A percentile compares a stretch with the other conserved stretches of the same genome.
Evolutionary conservation across 2,329 filamentous ascomycete genomes (phyloP).

Genomic region (Kalmusia sp.): DNA sequence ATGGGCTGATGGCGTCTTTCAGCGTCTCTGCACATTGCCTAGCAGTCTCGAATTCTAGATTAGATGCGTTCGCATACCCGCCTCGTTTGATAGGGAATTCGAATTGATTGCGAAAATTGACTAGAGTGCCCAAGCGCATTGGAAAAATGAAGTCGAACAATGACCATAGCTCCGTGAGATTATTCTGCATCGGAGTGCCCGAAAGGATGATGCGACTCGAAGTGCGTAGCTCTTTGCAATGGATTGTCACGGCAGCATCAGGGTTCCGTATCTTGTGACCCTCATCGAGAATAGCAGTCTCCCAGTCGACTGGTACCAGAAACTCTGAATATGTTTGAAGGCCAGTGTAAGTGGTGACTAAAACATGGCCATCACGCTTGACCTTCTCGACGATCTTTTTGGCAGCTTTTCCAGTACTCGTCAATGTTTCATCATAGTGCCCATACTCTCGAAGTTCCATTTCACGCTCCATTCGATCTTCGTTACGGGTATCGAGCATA

Average conservation of each 20-base stretch:
- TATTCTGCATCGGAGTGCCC: constrained; percentile 97
- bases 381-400: constrained; percentile 84
- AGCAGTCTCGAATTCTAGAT: constrained; percentile 91
- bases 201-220: constrained; percentile 91
- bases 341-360: constrained; percentile 95
- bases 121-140: constrained; percentile 89
- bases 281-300: constrained; percentile 92
- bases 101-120: constrained; percentile 89
- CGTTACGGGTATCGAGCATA: constrained; percentile 80
- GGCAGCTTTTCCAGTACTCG: constrained; percentile 72
- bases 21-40: constrained; percentile 92
- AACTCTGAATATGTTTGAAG: constrained; percentile 90
- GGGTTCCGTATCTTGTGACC: constrained; percentile 98
- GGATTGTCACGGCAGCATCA: constrained; percentile 91
- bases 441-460: constrained; percentile 60
- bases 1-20: constrained; percentile 92
- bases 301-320: constrained; percentile 85
- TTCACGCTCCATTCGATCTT: constrained; percentile 68
- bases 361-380: constrained; percentile 82
- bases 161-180: constrained; percentile 93
- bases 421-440: constrained; percentile 48
- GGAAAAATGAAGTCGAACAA: constrained; percentile 98
- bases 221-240: constrained; percentile 92
- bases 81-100: constrained; percentile 93
- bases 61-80: constrained; percentile 93